Percentiles rank a stretch among this genome's conserved stretches.
phyloP scores from a whole-genome alignment of 345 rosid genomes.

The Arabidopsis thaliana region DNA sequence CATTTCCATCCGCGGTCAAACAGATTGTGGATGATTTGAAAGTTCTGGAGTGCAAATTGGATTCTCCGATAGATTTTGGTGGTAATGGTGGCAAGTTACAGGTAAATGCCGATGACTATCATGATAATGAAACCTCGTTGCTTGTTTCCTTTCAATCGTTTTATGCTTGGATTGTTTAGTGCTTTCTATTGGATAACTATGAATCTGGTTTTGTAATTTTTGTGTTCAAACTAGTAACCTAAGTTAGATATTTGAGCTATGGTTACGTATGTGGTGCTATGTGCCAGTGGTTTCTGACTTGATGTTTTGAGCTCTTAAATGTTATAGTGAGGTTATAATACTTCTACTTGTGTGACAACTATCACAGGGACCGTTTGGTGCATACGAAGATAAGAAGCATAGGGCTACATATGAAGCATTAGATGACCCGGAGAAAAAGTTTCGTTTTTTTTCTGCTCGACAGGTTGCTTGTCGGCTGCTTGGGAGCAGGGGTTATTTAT shows the following conservation, averaged over 20 bases:
- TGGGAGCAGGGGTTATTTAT: slow-evolving; percentile 91
- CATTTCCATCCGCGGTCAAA: slow-evolving; percentile 67
- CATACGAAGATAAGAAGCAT: slow-evolving; percentile 88
- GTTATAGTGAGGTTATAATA: not conserved
- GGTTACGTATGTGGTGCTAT: not conserved
- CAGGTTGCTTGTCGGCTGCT: slow-evolving; percentile 88
- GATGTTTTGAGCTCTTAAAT: not conserved
- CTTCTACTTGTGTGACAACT: slow-evolving; percentile 5
- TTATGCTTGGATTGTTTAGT: not conserved
- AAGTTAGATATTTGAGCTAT: not conserved
- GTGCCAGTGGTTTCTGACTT: slow-evolving; percentile 8
- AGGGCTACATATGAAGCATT: slow-evolving; percentile 80
- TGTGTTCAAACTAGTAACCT: not conserved
- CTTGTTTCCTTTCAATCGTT: slow-evolving; percentile 17
- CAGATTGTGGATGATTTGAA: slow-evolving; percentile 74
- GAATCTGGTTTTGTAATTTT: not conserved
- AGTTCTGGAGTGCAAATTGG: slow-evolving; percentile 60
- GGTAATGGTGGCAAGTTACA: slow-evolving; percentile 86
- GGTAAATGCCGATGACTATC: slow-evolving; percentile 44
- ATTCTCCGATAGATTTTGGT: slow-evolving; percentile 72
- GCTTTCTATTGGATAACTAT: not conserved
- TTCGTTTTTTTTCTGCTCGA: slow-evolving; percentile 81
- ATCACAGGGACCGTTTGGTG: slow-evolving; percentile 70
- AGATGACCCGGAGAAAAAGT: slow-evolving; percentile 75
- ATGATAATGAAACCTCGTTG: slow-evolving; percentile 15